Percentiles rank a stretch among this genome's conserved stretches.
Conservation (phyloP, 2,329 filamentous ascomycete genomes). For the Nothopassalora personata region DNA sequence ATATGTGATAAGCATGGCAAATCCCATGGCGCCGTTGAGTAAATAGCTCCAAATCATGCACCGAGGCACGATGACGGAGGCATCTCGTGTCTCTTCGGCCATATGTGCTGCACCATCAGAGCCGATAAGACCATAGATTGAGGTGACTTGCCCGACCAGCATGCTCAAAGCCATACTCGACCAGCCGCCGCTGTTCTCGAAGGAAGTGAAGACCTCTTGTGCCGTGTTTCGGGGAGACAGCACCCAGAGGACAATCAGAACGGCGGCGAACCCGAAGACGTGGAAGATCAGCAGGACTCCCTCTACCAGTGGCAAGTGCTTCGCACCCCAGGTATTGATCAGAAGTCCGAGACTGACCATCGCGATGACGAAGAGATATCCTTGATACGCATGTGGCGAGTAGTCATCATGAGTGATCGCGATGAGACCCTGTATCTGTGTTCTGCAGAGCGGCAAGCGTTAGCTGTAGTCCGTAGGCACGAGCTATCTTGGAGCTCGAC, state of each 20-base stretch:
- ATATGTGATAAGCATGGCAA: conserved; percentile 22
- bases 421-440: conserved; percentile 14
- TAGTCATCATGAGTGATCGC: conserved; percentile 11
- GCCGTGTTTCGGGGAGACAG: conserved; percentile 26
- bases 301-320: conserved; percentile 36
- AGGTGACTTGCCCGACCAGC: conserved; percentile 18
- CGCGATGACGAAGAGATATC: conserved; percentile 12
- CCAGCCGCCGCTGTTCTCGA: conserved; percentile 20
- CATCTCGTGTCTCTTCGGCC: conserved; percentile 29
- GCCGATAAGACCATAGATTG: conserved; percentile 20
- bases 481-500: neutral
- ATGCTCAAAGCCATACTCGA: conserved; percentile 7
- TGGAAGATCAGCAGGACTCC: conserved; percentile 30
- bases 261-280: conserved; percentile 28
- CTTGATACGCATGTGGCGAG: conserved; percentile 8
- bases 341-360: conserved; percentile 13
- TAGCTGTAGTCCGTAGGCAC: too few relatives aligned
- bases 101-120: conserved; percentile 27
- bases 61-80: conserved; percentile 24
- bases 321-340: conserved; percentile 27
- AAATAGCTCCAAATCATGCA: conserved; percentile 24
- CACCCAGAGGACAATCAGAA: conserved; percentile 28
- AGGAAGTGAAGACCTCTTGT: conserved; percentile 26
- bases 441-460: neutral
- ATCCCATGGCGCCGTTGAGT: conserved; percentile 16